Evolutionary conservation across 768 basidiomycete species (phyloP).

Genomic region (Tricholoma saponaceum): DNA sequence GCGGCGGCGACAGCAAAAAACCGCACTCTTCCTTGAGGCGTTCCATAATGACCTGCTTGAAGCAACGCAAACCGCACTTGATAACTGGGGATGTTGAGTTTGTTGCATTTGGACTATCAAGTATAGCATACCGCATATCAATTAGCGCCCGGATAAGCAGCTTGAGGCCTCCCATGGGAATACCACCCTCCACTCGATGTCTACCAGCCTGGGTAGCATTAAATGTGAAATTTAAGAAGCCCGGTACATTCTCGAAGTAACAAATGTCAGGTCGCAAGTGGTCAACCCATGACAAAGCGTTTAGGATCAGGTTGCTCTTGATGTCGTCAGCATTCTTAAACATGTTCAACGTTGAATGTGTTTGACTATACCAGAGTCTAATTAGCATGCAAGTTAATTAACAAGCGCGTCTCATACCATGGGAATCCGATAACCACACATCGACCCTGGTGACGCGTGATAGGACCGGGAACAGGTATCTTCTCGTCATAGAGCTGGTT

Average conservation of each 20-base stretch:
- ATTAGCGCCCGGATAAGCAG: conserved; percentile 56
- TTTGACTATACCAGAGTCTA: conserved; percentile 44
- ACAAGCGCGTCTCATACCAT: conserved; percentile 39
- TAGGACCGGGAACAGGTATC: conserved; percentile 38
- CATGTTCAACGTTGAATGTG: conserved; percentile 72
- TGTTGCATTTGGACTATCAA: not conserved
- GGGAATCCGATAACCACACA: conserved; percentile 71
- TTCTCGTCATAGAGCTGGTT: conserved; percentile 35
- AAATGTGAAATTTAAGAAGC: conserved; percentile 41
- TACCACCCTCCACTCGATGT: conserved; percentile 55
- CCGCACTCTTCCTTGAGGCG: conserved; percentile 50
- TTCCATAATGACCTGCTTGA: conserved; percentile 54
- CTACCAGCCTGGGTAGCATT: conserved; percentile 33
- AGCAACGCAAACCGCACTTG: conserved; percentile 47
- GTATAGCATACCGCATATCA: conserved; percentile 54
- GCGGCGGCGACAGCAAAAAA: conserved; percentile 52
- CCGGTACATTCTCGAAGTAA: conserved; percentile 53
- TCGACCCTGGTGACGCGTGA: conserved; percentile 51
- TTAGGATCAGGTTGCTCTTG: conserved; percentile 69
- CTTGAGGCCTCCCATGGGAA: conserved; percentile 73
- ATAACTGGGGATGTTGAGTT: conserved; percentile 31
- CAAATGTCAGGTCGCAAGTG: conserved; percentile 36
- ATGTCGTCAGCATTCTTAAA: conserved; percentile 60
- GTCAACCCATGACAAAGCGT: conserved; percentile 49
- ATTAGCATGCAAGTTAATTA: not conserved